phyloP scores from a whole-genome alignment of 2,329 filamentous ascomycete species.

The Alternaria gansuensis region DNA sequence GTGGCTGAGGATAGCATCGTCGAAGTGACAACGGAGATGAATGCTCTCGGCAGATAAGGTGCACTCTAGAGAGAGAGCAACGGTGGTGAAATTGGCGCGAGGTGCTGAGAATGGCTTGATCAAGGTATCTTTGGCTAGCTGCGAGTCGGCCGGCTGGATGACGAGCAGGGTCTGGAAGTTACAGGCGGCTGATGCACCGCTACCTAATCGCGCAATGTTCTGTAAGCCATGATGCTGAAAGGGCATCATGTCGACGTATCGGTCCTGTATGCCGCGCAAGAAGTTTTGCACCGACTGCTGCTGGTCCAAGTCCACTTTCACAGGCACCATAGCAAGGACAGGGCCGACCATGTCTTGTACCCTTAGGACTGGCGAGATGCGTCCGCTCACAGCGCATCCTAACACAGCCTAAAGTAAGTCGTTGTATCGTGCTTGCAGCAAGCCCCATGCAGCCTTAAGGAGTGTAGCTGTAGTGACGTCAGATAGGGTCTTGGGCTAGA shows the following conservation, averaged over 20 bases:
- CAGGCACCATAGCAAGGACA: constrained; percentile 52
- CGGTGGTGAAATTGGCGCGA: too few relatives aligned
- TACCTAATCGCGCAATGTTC: constrained; percentile 28
- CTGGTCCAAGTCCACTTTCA: constrained; percentile 32
- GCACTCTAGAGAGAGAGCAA: too few relatives aligned
- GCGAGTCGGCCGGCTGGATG: too few relatives aligned
- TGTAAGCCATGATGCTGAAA: constrained; percentile 48
- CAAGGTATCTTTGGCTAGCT: too few relatives aligned
- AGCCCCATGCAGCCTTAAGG: neutral
- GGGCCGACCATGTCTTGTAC: constrained; percentile 50
- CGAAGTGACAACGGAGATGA: too few relatives aligned
- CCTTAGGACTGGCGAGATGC: neutral
- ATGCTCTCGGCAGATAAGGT: too few relatives aligned
- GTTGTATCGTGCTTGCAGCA: neutral
- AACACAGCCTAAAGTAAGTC: neutral
- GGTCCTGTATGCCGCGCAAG: constrained; percentile 24
- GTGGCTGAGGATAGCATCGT: too few relatives aligned
- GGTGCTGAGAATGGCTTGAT: too few relatives aligned
- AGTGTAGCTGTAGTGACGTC: too few relatives aligned
- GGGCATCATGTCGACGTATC: constrained; percentile 32
- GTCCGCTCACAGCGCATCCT: neutral
- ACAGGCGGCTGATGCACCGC: neutral
- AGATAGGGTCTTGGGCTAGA: neutral
- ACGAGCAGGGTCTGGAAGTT: neutral
- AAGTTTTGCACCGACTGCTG: constrained; percentile 20